phyloP scores from a whole-genome alignment of 1,139 yeast species.

The Candida pseudoviswanathii region DNA sequence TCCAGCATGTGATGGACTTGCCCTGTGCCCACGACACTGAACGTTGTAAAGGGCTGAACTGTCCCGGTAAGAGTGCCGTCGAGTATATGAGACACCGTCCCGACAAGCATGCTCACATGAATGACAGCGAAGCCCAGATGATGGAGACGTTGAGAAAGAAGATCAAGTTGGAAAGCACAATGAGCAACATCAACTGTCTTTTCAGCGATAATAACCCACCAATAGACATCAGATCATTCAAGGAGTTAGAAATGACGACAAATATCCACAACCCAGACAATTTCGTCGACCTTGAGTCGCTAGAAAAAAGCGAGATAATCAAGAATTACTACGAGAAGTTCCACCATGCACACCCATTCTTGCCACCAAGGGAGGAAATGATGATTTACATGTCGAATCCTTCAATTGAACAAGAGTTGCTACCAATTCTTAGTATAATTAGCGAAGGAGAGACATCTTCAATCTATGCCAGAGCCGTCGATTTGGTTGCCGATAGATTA shows the following conservation, averaged over 20 bases:
- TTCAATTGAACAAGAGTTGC: constrained; percentile 38
- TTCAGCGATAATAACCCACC: constrained; percentile 14
- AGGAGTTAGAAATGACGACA: constrained; percentile 12
- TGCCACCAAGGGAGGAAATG: constrained; percentile 40
- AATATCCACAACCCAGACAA: constrained; percentile 12
- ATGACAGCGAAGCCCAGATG: constrained; percentile 11
- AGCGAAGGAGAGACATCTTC: constrained; percentile 45
- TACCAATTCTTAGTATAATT: constrained; percentile 46
- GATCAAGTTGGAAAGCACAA: constrained; percentile 16
- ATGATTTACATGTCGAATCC: constrained; percentile 28
- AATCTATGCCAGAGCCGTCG: constrained; percentile 34
- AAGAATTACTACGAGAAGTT: constrained; percentile 38
- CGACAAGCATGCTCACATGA: constrained; percentile 9
- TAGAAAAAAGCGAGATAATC: constrained; percentile 24
- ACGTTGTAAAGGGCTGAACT: constrained; percentile 15
- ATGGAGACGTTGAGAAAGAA: constrained; percentile 15
- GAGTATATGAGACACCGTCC: constrained; percentile 11
- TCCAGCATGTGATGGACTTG: constrained; percentile 11
- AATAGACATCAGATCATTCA: constrained; percentile 13
- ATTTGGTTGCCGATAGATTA: constrained; percentile 35
- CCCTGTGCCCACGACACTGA: constrained; percentile 16
- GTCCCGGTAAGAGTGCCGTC: constrained; percentile 17
- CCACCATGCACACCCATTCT: constrained; percentile 46
- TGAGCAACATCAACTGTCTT: constrained; percentile 17
- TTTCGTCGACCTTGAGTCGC: constrained; percentile 11